phyloP scores from a whole-genome alignment of 2,329 filamentous ascomycete species.

The Botrytis fabae region DNA sequence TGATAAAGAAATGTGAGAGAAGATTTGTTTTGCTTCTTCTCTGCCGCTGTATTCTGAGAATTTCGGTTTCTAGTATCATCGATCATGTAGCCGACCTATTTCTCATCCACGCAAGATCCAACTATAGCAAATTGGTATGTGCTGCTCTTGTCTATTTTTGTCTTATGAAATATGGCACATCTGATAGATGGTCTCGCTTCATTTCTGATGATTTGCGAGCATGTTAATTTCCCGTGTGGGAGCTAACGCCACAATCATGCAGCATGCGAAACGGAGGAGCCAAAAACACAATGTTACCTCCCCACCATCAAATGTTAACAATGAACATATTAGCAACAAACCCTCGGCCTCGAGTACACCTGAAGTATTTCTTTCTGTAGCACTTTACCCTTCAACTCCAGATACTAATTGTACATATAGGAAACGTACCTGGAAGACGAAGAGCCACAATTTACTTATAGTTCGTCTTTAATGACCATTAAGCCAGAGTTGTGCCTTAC shows the following conservation, averaged over 20 bases:
- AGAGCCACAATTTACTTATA: constrained; percentile 12
- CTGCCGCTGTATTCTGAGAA: background rate
- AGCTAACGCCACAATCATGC: constrained; percentile 19
- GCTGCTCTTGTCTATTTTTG: background rate
- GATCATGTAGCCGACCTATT: constrained; percentile 19
- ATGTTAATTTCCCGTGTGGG: constrained; percentile 16
- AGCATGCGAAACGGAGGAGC: constrained; percentile 17
- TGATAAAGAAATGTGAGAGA: constrained; percentile 19
- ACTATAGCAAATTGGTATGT: constrained; percentile 15
- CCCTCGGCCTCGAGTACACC: background rate
- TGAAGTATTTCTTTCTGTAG: constrained; percentile 15
- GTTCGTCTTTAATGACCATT: constrained; percentile 16
- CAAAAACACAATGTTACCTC: constrained; percentile 1
- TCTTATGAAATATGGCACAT: background rate
- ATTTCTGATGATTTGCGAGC: background rate
- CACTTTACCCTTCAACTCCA: background rate
- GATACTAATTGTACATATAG: constrained; percentile 8
- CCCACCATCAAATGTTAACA: constrained; percentile 4
- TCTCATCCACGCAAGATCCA: constrained; percentile 20
- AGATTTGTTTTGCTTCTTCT: background rate
- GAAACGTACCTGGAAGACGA: constrained; percentile 14
- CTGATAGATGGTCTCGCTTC: background rate
- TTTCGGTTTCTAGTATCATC: constrained; percentile 16
- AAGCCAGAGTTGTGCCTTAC: constrained; percentile 18
- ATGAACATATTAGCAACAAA: constrained; percentile 1